A percentile compares a stretch with the other conserved stretches of the same genome.
Conservation (phyloP, 2,329 filamentous ascomycete genomes). For the Arthrobotrys sinensis region DNA sequence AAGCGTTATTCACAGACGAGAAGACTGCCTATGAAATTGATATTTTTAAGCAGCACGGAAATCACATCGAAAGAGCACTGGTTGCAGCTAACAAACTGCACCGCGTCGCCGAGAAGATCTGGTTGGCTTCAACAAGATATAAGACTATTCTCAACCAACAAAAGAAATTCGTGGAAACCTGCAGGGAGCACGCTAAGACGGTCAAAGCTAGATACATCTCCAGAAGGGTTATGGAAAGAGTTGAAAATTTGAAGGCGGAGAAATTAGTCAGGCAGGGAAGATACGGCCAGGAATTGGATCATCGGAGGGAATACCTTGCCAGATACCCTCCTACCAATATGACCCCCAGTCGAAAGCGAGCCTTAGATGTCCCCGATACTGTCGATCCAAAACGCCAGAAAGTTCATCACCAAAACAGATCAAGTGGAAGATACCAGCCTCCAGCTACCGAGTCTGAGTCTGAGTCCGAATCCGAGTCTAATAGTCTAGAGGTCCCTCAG, state of each 20-base stretch:
- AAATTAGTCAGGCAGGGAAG: not conserved
- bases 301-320: not conserved
- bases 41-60: not conserved
- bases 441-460: not conserved
- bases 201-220: conserved; percentile 25
- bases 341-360: conserved; percentile 7
- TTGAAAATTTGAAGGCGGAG: not conserved
- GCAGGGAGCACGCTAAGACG: not conserved
- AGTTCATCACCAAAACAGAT: not conserved
- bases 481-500: not conserved
- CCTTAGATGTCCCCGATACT: not conserved
- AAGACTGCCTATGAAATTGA: not conserved
- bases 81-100: not conserved
- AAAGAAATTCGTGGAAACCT: conserved; percentile 8
- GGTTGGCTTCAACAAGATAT: not conserved
- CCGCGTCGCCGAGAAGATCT: conserved; percentile 34
- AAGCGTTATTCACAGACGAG: conserved; percentile 32
- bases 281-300: not conserved
- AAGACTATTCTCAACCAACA: conserved; percentile 23
- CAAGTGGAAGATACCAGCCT: not conserved
- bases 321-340: not conserved
- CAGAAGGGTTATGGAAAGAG: conserved; percentile 3
- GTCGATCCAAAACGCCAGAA: conserved; percentile 7
- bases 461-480: not conserved
- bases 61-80: conserved; percentile 1